Percentiles rank a stretch among this genome's conserved stretches.
phyloP scores from a whole-genome alignment of 768 basidiomycete species.

The Lactarius trivialis region DNA sequence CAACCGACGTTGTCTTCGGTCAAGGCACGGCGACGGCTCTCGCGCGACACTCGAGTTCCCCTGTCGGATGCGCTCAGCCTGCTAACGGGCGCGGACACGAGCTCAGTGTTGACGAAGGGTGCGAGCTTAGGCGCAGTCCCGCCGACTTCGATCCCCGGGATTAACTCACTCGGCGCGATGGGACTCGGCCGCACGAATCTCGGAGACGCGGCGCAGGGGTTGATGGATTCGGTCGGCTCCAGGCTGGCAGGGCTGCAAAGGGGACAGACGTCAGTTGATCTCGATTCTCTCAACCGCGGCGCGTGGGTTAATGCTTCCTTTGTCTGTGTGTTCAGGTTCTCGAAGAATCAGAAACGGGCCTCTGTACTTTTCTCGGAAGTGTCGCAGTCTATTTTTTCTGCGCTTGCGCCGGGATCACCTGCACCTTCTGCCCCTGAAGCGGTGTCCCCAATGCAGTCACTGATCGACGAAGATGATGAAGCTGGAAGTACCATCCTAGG shows the following conservation, averaged over 20 bases:
- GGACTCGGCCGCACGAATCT: conserved; percentile 25
- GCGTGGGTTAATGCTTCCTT: background rate
- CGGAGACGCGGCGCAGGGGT: conserved; percentile 34
- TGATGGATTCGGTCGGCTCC: conserved; percentile 47
- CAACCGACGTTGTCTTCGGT: background rate
- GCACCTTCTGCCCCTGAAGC: conserved; percentile 18
- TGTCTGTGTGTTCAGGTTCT: conserved; percentile 39
- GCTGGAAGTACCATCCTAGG: conserved; percentile 1
- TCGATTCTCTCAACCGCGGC: conserved; percentile 5
- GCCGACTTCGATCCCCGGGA: conserved; percentile 37
- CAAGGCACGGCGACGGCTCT: conserved; percentile 25
- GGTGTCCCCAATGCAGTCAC: conserved; percentile 16
- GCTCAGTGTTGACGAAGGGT: conserved; percentile 16
- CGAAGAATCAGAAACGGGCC: conserved; percentile 62
- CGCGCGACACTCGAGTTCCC: conserved; percentile 24
- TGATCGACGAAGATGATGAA: conserved; percentile 18
- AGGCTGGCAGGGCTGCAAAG: conserved; percentile 45
- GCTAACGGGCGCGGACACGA: conserved; percentile 11
- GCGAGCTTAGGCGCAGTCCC: conserved; percentile 26
- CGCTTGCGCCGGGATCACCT: conserved; percentile 26
- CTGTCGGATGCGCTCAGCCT: conserved; percentile 27
- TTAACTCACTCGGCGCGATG: conserved; percentile 30
- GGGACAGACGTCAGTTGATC: conserved; percentile 44
- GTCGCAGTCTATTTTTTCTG: conserved; percentile 44
- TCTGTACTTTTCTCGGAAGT: conserved; percentile 61